phyloP scores from a whole-genome alignment of 2,329 filamentous ascomycete species.

The Macrophomina tecta region DNA sequence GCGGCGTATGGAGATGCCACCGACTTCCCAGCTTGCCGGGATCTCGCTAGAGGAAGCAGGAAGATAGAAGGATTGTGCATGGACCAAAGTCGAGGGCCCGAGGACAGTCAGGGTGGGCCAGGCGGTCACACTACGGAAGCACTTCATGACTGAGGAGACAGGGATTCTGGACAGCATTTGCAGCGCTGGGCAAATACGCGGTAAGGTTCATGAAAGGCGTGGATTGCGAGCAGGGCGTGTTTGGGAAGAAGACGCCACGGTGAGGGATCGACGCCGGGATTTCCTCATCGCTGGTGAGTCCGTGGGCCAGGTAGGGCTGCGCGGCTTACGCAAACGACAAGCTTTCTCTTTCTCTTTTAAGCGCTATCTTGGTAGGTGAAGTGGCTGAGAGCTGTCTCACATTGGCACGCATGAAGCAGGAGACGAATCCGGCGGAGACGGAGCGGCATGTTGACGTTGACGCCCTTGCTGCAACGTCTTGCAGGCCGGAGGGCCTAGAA shows the following conservation, averaged over 20 bases:
- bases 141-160: background rate
- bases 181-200: background rate
- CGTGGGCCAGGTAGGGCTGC: background rate
- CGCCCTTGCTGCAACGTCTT: slow-evolving; percentile 5
- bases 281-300: background rate
- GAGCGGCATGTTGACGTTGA: background rate
- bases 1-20: background rate
- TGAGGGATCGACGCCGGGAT: background rate
- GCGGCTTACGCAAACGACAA: slow-evolving; percentile 15
- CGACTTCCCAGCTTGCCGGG: background rate
- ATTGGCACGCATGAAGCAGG: background rate
- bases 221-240: background rate
- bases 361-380: background rate
- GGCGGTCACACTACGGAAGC: background rate
- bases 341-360: slow-evolving; percentile 17
- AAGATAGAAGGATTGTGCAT: background rate
- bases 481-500: background rate
- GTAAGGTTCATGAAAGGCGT: background rate
- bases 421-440: background rate
- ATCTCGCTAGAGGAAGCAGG: background rate
- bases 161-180: background rate
- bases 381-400: slow-evolving; percentile 11
- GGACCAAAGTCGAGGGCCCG: background rate
- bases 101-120: background rate
- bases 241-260: background rate